Evolutionary conservation across 2,329 filamentous ascomycete genomes (phyloP), one percentile per base, ranked within the genome.

Genomic region (Fusarium anguioides): DNA sequence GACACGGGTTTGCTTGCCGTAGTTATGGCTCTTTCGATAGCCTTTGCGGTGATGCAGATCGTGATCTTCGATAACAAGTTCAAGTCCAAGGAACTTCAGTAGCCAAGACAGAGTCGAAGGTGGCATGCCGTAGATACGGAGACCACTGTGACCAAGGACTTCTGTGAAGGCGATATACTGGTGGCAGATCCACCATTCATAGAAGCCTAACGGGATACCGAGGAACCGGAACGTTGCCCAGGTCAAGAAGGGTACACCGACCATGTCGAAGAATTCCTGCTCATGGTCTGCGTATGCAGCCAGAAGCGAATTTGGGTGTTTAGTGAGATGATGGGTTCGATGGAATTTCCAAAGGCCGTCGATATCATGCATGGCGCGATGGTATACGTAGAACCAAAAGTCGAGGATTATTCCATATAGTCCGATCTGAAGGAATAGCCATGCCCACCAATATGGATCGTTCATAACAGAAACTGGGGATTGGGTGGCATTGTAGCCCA

Each of bases 221-320:
- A 65, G 6, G 17, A 40, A 35, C 14, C 27, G 35, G n/a, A 66
- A 66, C 2, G 63, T 61, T 4, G 33, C 46, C 46, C 46, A 66
- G 1, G 63, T 66, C 5, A 66, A 33, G 9, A 66, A 65, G 0
- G 63, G 63, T 5, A 66, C 44, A 17, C 55, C 63, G 1, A 66
- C 50, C 63, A 66, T 66, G 39, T 66, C 63, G 23, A 66, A 66
- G n/a, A 66, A 66, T 15, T 66, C 63, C 24, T 66, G 63, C 24
- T 65, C 63, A 4, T 66, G 63, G 23, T 66, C 63, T 36, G 63
- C 63, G 7, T 57, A 66, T 3, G 60, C 63, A 8, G 60, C 41
- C 6, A 66, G 50, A 1, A 66, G 63, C 17, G 63, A 27, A 4
- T 66, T 66, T 9, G 63, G 63, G 5, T 66, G 63, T 27, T 66